Base-by-base conservation (phyloP, 2,329 filamentous ascomycete species). In the Neoarthrinium moseri region DNA sequence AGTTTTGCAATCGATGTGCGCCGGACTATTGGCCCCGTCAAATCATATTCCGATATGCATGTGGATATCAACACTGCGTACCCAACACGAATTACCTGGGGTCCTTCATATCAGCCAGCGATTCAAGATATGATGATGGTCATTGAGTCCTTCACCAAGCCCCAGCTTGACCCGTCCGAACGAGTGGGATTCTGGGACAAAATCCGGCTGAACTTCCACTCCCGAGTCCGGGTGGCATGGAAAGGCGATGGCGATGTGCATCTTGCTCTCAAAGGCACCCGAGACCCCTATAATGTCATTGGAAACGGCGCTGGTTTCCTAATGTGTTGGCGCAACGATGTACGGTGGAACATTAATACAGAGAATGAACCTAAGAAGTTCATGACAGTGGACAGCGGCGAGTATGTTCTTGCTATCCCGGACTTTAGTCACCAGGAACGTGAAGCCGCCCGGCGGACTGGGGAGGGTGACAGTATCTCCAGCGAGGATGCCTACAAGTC, bases 71-170 rank as follows among this genome's bases (percentile, higher is more conserved):
- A 97, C 65, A 96, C 92, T 2, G 87, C 86, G 44, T 82, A 92
- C 48, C 89, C 95, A 2, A 99, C 94, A 1, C 84, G 89, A 35
- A 92, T 99, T 43, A 96, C 92, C 0, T 99, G 94, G 95, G 91
- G 91, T 6, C 91, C 94, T 36, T 96, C 91, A 2, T 99, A 97
- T 60, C 95, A 99, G 61, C 94, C 95, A 22, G 92, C 92, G 2
- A 92, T 99, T 39, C 94, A 99, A 65, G 95, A 99, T 61, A 96
- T 97, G 87, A 99, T 99, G 94, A 96, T 97, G 80, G 91, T 91
- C 21, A 88, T 99, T 50, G 94, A 99, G 67, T 92, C 89, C 3
- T 97, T 99, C 64, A 96, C 92, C 1, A 99, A 99, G 63, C 90
- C 92, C 6, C 91, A 92, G 52, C 77, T 96, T 22, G 95, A 99